Base-by-base conservation (phyloP, 2,329 filamentous ascomycete genomes). In the Neofusicoccum sp. region DNA sequence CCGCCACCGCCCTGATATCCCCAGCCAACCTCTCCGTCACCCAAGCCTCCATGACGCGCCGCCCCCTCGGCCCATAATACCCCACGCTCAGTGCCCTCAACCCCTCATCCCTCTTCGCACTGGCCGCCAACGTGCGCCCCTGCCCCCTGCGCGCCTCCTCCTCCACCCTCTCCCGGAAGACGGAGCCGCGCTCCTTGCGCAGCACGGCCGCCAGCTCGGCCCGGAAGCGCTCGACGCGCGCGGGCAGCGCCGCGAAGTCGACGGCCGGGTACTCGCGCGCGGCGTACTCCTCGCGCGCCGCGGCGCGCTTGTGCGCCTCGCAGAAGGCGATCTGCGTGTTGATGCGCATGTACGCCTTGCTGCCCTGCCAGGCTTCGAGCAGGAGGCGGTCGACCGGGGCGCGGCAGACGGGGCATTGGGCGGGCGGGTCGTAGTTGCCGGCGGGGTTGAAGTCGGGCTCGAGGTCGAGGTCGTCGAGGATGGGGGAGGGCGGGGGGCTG, bases 11-110 rank as follows among this genome's bases (percentile, higher is more conserved):
- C 12, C 71, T 63, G 16, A 76, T 70, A 5, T 68, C 65, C 4
- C 65, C 64, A 9, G 66, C 65, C 6, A 75, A 65, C 1, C 69
- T 44, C 0, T 62, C 33, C 57, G 70, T 70, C 3, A 76, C 67
- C 16, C 59, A 61, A 6, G 31, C 87, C 45, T 86, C 89, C 82
- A 96, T 90, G 56, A 83, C 76, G 51, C 84, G 84, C 56, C 89
- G 80, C 1, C 92, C 92, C 20, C 87, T 84, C 2, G 87, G 83
- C 1, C 92, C 92, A 74, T 96, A 96, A 74, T 96, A 96, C 0
- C 92, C 92, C 8, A 89, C 89, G 5, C 63, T 66, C 3, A 84
- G 86, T 31, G 88, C 79, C 60, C 79, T 63, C 57, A 51, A 64
- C 4, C 28, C 38, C 59, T 70, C 72, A n/a, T 67, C 73, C 61